A percentile compares a stretch with the other conserved stretches of the same genome.
Conservation (phyloP, 352 stramenopile species). For the Pythium periplocum region DNA sequence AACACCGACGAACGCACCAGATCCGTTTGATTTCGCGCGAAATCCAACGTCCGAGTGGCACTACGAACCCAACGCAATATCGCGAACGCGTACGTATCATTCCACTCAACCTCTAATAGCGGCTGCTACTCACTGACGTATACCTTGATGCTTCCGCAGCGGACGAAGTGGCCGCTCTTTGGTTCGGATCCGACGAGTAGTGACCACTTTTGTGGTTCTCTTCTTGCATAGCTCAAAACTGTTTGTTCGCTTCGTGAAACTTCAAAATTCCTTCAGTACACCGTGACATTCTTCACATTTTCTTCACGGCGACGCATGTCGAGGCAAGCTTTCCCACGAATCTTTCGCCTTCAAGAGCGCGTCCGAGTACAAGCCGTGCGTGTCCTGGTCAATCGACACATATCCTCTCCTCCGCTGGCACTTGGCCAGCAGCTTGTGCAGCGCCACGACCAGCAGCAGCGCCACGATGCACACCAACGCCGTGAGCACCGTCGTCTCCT, state of each 20-base stretch:
- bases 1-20: conserved; percentile 1
- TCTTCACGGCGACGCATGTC: conserved; percentile 12
- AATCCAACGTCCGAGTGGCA: conserved; percentile 60
- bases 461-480: conserved; percentile 35
- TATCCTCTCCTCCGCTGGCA: conserved; percentile 53
- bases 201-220: background rate
- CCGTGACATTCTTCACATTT: too few relatives aligned
- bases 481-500: conserved; percentile 24
- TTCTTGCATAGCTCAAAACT: too few relatives aligned
- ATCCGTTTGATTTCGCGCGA: conserved; percentile 44
- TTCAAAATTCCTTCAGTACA: too few relatives aligned
- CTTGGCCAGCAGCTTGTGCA: conserved; percentile 37
- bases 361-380: conserved; percentile 55
- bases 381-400: conserved; percentile 59
- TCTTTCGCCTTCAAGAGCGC: conserved; percentile 56
- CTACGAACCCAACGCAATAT: conserved; percentile 38
- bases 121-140: conserved; percentile 1
- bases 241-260: too few relatives aligned
- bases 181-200: conserved; percentile 11
- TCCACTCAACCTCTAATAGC: background rate
- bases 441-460: conserved; percentile 32
- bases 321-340: conserved; percentile 51
- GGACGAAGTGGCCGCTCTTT: conserved; percentile 41
- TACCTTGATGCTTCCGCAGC: conserved; percentile 21
- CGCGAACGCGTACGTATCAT: conserved; percentile 37